phyloP scores from a whole-genome alignment of 2,329 filamentous ascomycete species.

The Pseudocercospora macadamiae region DNA sequence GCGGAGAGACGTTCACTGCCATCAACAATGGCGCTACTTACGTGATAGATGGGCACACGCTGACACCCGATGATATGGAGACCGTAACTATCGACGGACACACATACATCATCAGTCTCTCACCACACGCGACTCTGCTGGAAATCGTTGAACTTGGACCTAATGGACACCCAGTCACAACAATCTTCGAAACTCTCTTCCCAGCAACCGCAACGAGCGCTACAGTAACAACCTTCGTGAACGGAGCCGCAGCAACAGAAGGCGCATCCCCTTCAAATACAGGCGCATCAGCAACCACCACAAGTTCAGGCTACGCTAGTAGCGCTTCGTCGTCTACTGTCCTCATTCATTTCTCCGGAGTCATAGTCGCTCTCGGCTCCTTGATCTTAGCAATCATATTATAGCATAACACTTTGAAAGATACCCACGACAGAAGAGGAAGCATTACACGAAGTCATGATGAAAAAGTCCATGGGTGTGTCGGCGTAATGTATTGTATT shows the following conservation, averaged over 20 bases:
- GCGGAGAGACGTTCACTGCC: conserved; percentile 35
- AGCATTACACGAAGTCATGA: neutral
- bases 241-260: conserved; percentile 11
- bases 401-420: conserved; percentile 9
- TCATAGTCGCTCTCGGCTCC: conserved; percentile 12
- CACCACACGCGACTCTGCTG: conserved; percentile 41
- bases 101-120: conserved; percentile 38
- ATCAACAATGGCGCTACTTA: conserved; percentile 39
- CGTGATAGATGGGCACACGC: conserved; percentile 44
- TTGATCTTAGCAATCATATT: conserved; percentile 17
- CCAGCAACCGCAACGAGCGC: conserved; percentile 42
- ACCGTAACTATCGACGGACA: conserved; percentile 34
- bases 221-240: conserved; percentile 19
- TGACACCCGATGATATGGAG: conserved; percentile 40
- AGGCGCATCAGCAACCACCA: conserved; percentile 1
- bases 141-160: conserved; percentile 39
- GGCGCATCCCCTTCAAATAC: conserved; percentile 7
- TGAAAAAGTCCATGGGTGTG: neutral
- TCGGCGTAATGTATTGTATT: neutral
- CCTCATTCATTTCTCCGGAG: neutral
- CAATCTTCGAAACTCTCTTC: conserved; percentile 41
- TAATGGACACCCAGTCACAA: conserved; percentile 37
- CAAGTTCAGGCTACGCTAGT: neutral
- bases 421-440: neutral
- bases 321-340: conserved; percentile 1